Percentiles rank a stretch among this genome's conserved stretches.
Conservation (phyloP, 2,329 filamentous ascomycete genomes). For the Fusarium decemcellulare region DNA sequence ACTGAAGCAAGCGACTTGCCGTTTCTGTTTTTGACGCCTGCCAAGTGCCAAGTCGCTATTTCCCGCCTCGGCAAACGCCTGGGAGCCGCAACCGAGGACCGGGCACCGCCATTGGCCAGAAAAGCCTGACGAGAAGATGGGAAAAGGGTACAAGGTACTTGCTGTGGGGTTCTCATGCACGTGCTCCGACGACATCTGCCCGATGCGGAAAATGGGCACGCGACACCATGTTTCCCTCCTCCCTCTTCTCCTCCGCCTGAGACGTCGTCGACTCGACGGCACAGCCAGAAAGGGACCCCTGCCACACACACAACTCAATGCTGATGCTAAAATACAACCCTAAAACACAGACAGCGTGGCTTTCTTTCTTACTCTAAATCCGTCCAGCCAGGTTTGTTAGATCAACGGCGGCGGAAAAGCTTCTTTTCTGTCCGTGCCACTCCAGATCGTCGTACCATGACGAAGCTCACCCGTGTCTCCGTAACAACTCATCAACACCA, state of each 20-base stretch:
- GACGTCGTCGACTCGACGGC: not conserved
- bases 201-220: slow-evolving; percentile 43
- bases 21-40: slow-evolving; percentile 4
- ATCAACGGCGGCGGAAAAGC: not conserved
- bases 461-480: not conserved
- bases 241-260: not conserved
- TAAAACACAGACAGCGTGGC: not conserved
- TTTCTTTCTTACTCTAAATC: not conserved
- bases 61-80: slow-evolving; percentile 37
- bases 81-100: slow-evolving; percentile 26
- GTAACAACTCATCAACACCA: slow-evolving; percentile 4
- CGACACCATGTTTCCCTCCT: slow-evolving; percentile 15
- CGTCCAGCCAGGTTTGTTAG: too few relatives aligned
- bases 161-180: slow-evolving; percentile 6
- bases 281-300: slow-evolving; percentile 1
- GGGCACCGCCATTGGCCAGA: too few relatives aligned
- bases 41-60: slow-evolving; percentile 34
- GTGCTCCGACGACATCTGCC: slow-evolving; percentile 29
- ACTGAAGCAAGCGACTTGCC: not conserved
- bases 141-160: slow-evolving; percentile 1
- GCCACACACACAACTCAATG: slow-evolving; percentile 14
- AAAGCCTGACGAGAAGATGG: slow-evolving; percentile 4
- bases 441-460: not conserved
- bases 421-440: not conserved
- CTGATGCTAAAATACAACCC: slow-evolving; percentile 12